These are phyloP conservation scores for Kodamaea jinghongensis DNA, from an alignment of 805 yeast genomes.

Conservation along the genomic window DNA sequence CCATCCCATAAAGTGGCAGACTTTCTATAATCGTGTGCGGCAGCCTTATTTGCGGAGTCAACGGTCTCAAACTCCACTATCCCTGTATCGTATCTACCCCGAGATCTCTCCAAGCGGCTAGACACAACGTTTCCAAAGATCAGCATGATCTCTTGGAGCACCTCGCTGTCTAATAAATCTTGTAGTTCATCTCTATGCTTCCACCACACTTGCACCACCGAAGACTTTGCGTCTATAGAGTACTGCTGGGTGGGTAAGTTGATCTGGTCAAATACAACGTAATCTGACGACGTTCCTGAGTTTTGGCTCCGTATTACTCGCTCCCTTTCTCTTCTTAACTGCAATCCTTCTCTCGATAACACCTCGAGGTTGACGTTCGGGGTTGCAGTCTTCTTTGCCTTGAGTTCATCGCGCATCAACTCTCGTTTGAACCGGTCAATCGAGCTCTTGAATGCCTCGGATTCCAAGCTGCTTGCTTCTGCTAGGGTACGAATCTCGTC, in stretches of 20 bases:
- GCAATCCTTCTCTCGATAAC: constrained; percentile 24
- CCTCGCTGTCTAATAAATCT: constrained; percentile 28
- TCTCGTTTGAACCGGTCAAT: constrained; percentile 8
- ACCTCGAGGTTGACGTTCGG: constrained; percentile 18
- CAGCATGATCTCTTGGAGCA: constrained; percentile 39
- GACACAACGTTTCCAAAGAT: constrained; percentile 42
- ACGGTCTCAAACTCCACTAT: constrained; percentile 27
- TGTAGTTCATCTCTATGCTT: constrained; percentile 38
- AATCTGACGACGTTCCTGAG: constrained; percentile 1
- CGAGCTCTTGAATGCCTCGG: not conserved
- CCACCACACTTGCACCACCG: constrained; percentile 41
- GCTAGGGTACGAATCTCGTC: constrained; percentile 24
- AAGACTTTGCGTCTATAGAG: constrained; percentile 3
- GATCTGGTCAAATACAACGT: constrained; percentile 22
- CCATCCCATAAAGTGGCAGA: constrained; percentile 48
- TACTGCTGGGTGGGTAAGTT: constrained; percentile 9
- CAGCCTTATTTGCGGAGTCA: constrained; percentile 33
- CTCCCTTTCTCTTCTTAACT: constrained; percentile 25
- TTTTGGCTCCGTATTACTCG: constrained; percentile 5
- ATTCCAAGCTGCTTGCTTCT: constrained; percentile 8
- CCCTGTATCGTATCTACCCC: constrained; percentile 38
- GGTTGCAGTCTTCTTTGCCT: constrained; percentile 13
- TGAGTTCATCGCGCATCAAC: constrained; percentile 8
- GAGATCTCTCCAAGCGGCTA: constrained; percentile 2
- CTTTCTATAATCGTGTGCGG: constrained; percentile 39